Evolutionary conservation across 441 rosid genomes (phyloP), one percentile per base, ranked within the genome.

Genomic region (Brassica hybrid): DNA sequence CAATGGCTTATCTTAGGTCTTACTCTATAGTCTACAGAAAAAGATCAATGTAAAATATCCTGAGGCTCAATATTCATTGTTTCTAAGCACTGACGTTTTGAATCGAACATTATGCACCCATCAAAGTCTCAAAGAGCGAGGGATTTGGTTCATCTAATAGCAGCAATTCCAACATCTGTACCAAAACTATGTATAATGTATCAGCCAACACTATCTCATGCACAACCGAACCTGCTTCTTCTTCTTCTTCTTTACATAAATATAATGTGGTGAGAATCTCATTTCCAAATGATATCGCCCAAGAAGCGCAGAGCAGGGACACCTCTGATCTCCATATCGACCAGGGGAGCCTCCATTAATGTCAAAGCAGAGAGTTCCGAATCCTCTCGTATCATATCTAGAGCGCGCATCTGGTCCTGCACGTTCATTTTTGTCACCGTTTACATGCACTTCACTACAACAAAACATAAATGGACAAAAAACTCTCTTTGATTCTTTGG

Each of bases 301-400:
- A 95, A 57, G 76, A 95, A 93, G 75, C 83, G 86, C 66, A 95
- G 95, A 48, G 98, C 99, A 12, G 98, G 98, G 38, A 93, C 97
- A 38, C 99, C 99, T 85, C 98, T 88, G 76, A 95, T 95, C 90
- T 95, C 99, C 69, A 90, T 88, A 71, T 95, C 99, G 12, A 95
- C 97, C 59, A 95, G 77, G 14, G 98, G 99, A 56, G 95, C 94
- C 81, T 89, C 77, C 80, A 93, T 87, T 72, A 93, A 38, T 72
- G 82, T 81, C 86, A 96, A 85, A 68, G 81, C 82, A 4, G 92
- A 83, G 74, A 96, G 97, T 72, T 90, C 97, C n/a, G 89, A 82
- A 83, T 96, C 98, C 76, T 69, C 84, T 43, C 54, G 82, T 50
- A 90, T 86, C 94, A 90, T 81, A 56, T 91, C 94, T 72, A 96